Conservation (phyloP, 495 filamentous ascomycete species). For the Astrothelium subdiscretum region DNA sequence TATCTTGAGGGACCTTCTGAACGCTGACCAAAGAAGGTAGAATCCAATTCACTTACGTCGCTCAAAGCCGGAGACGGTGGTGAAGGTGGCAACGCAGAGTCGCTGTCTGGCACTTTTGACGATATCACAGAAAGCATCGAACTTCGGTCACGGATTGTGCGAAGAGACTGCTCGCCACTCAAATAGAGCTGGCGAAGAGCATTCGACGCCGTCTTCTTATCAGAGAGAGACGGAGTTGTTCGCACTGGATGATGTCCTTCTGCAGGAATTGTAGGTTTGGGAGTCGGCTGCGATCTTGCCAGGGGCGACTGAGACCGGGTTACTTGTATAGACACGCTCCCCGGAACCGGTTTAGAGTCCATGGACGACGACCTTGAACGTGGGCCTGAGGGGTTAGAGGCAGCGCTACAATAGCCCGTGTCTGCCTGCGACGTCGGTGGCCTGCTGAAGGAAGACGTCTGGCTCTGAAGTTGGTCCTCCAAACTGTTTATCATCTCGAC, state of each 20-base stretch:
- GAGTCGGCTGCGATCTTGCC: background rate
- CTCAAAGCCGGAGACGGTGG: background rate
- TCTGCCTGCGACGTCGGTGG: background rate
- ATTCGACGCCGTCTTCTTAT: background rate
- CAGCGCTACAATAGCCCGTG: conserved; percentile 3
- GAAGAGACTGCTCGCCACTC: background rate
- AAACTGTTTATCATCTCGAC: conserved; percentile 66
- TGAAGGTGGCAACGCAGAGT: background rate
- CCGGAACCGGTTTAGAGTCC: background rate
- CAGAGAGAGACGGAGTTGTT: background rate
- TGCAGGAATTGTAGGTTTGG: background rate
- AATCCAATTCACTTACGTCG: background rate
- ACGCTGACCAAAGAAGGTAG: background rate
- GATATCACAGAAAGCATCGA: background rate
- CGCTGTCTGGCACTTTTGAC: background rate
- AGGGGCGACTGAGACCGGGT: background rate
- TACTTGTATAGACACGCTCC: background rate
- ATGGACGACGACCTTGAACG: background rate
- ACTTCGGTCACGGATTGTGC: background rate
- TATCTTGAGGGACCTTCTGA: background rate
- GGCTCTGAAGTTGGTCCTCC: conserved; percentile 48
- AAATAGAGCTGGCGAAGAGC: background rate
- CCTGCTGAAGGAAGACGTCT: background rate
- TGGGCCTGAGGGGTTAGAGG: background rate
- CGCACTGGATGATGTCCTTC: background rate